Percentiles rank a stretch among this genome's conserved stretches.
phyloP scores from a whole-genome alignment of 73 alveolate genomes.

The Uronychia binucleata region DNA sequence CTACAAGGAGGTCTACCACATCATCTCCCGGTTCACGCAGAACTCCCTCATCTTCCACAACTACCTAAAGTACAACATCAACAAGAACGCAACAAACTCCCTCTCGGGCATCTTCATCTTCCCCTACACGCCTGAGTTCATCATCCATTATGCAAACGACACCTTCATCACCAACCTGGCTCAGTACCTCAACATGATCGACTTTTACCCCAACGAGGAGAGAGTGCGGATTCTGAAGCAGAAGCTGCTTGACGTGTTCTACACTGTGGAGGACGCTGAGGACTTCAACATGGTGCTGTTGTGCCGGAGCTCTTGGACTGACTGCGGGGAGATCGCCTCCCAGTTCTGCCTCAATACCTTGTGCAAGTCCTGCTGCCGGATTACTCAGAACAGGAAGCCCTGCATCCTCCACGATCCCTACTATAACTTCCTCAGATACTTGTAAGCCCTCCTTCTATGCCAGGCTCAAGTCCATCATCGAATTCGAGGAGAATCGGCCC shows the following conservation, averaged over 20 bases:
- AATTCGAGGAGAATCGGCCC: background rate
- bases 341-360: background rate
- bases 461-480: background rate
- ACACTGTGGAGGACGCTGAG: conserved; percentile 16
- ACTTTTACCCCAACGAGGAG: background rate
- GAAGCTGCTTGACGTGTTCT: conserved; percentile 1
- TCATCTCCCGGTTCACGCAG: conserved; percentile 1
- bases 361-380: background rate
- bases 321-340: background rate
- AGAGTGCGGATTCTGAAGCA: background rate
- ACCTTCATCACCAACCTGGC: background rate
- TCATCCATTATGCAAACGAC: background rate
- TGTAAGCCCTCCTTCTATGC: background rate
- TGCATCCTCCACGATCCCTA: conserved; percentile 8
- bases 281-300: conserved; percentile 8
- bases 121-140: conserved; percentile 7
- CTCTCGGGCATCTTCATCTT: background rate
- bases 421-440: background rate
- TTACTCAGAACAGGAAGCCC: conserved; percentile 1
- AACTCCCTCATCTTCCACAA: conserved; percentile 3
- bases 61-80: conserved; percentile 5
- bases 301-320: background rate
- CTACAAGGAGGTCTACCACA: conserved; percentile 8
- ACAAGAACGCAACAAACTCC: background rate
- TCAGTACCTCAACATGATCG: conserved; percentile 1